Percentiles rank a stretch among this genome's conserved stretches.
Evolutionary conservation across 2,329 filamentous ascomycete species (phyloP).

Genomic region (Mycosphaerella sp.): DNA sequence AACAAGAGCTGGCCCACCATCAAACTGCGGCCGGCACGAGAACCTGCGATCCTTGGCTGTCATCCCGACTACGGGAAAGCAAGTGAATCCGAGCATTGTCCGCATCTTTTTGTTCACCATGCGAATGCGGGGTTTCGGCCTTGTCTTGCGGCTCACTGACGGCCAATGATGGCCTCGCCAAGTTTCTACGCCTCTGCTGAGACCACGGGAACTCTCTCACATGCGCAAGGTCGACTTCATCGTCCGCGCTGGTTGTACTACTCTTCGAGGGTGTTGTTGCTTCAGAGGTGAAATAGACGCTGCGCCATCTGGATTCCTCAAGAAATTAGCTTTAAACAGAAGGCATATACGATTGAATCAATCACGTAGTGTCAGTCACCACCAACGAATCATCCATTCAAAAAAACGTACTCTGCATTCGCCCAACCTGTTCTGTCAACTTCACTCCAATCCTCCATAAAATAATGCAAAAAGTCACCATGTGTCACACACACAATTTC

Average conservation of each 20-base stretch:
- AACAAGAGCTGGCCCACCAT: neutral
- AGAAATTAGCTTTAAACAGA: too few species aligned
- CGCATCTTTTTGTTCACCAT: neutral
- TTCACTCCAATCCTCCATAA: constrained; percentile 74
- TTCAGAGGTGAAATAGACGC: constrained; percentile 52
- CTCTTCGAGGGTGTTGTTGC: neutral
- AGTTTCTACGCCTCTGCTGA: constrained; percentile 1
- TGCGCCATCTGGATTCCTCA: constrained; percentile 38
- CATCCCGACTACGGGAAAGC: neutral
- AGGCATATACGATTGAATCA: neutral
- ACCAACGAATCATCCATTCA: too few species aligned
- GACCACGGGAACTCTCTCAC: constrained; percentile 29
- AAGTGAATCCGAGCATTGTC: neutral
- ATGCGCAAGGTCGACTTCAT: constrained; percentile 24
- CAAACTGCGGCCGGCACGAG: neutral
- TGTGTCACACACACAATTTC: constrained; percentile 75
- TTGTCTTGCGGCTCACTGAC: neutral
- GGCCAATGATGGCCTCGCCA: neutral
- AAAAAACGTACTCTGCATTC: constrained; percentile 57
- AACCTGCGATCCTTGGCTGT: neutral
- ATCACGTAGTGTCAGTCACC: too few species aligned
- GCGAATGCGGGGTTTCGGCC: neutral
- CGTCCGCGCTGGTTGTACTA: constrained; percentile 29
- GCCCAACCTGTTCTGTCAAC: constrained; percentile 60
- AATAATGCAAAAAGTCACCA: constrained; percentile 72